Evolutionary conservation across 2,329 filamentous ascomycete species (phyloP), one percentile per base, ranked within the genome.

Genomic region (Sphaerulina musiva): DNA sequence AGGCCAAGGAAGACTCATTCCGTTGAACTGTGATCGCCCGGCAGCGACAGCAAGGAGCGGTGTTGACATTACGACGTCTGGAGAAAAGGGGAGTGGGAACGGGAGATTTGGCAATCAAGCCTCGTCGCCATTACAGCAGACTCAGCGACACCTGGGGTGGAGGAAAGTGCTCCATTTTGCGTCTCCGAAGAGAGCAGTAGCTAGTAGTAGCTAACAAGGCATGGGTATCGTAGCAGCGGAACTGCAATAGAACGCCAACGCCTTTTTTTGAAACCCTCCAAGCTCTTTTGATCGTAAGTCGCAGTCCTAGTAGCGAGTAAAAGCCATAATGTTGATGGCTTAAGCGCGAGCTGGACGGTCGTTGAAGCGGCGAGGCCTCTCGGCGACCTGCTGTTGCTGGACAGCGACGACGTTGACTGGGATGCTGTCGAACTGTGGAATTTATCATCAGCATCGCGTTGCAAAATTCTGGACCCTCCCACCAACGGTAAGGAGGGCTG

Each of bases 371-470:
- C 87, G 86, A 67, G 81, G 83, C 66, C 90, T 87, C 80, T 96
- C 91, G 71, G 82, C 76, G 63, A 82, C 77, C 81, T 96, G 91
- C 75, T 89, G 84, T 80, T 97, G 91, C 68, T 86, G 81, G 67
- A 98, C 90, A 66, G 86, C 78, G 69, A 95, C 84, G 70, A 97
- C 89, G 79, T 95, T 96, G 86, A 95, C 89, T 75, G 92, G 87
- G 77, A 98, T 91, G 67, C 84, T 84, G 78, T 98, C 93, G 82
- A 98, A 98, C 91, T 96, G 69, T 59, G 66, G 29, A 10, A 12
- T 45, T 2, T 12, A 36, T 8, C 51, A 55, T 61, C 49, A 62
- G 57, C 50, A 20, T 20, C 20, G 20, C 20, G 20, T 20, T 20
- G 20, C 23, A 34, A 31, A 38, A 11, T 46, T 9, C 31, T 26